Evolutionary conservation across 1,284 basidiomycete species (phyloP), one percentile per base, ranked within the genome.

Genomic region (Leccinum solheimii): DNA sequence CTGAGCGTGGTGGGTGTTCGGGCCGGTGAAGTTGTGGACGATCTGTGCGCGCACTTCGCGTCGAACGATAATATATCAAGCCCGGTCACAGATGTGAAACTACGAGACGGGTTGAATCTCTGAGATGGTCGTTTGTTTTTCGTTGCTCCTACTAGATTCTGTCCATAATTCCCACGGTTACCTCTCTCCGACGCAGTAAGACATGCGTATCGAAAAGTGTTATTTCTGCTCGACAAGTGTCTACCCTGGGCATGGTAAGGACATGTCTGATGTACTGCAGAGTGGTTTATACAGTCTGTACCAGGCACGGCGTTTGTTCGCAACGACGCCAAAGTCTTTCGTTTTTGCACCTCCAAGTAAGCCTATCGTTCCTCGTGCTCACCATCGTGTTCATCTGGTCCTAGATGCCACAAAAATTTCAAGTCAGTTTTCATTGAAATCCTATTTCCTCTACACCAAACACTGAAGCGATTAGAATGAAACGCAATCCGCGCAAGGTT

Each of bases 401-500:
- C 2, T 48, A 95, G 92, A 83, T 95, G 95, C 75, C 93, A 97
- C 77, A 98, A 98, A 79, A 98, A 97, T 79, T 98, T 98, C 86
- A 98, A 98, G 92, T 94, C 68, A 68, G 82, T 55, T 10, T 52
- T 56, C 3, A 14, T 36, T 13, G 1, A 6, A 3, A 4, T 16
- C 27, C 30, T 40, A 1, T 34, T 19, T 52, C 45, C 26, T 49
- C 11, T 34, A 30, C 11, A 36, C 57, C 56, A 8, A 57, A 62
- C 2, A 32, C 64, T 55, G 60, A 49, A 45, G 50, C 60, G 32
- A 58, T 54, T 62, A 97, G 95, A 80, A 98, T 99, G 97, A 99
- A 99, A 83, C 91, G 97, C 56, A 99, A 99, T 80, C 97, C 97
- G 55, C 88, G 97, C 67, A 99, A 99, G 80, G 96, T 99, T 56